These are phyloP conservation scores for Peterozyma xylosa DNA, from an alignment of 805 yeast genomes.

Conservation along the genomic window DNA sequence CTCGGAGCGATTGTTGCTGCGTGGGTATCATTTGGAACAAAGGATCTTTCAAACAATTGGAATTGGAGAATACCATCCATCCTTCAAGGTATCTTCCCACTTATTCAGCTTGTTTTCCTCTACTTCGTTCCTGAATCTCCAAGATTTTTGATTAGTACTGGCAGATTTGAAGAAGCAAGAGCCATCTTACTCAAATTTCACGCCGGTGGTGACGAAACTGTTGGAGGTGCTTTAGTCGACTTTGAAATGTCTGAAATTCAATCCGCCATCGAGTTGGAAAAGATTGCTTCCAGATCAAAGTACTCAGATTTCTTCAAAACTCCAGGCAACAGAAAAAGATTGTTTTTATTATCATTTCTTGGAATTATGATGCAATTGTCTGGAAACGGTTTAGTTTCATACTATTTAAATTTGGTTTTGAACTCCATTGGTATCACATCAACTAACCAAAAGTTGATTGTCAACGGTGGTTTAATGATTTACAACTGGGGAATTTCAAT, in stretches of 20 bases:
- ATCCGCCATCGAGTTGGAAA: slow-evolving; percentile 30
- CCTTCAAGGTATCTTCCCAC: slow-evolving; percentile 41
- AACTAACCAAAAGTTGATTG: slow-evolving; percentile 32
- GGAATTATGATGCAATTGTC: slow-evolving; percentile 30
- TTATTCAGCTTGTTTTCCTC: slow-evolving; percentile 27
- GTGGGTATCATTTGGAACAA: slow-evolving; percentile 37
- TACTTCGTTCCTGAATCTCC: slow-evolving; percentile 38
- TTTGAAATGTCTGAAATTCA: slow-evolving; percentile 29
- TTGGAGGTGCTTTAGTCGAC: slow-evolving; percentile 20
- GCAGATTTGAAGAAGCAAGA: slow-evolving; percentile 27
- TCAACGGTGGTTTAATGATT: slow-evolving; percentile 44
- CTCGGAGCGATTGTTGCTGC: slow-evolving; percentile 39
- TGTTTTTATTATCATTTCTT: slow-evolving; percentile 20
- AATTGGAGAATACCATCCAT: slow-evolving; percentile 51
- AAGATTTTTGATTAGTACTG: slow-evolving; percentile 29
- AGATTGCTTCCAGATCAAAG: slow-evolving; percentile 17
- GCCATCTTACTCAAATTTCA: slow-evolving; percentile 26
- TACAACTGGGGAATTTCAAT: slow-evolving; percentile 32
- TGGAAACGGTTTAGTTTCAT: slow-evolving; percentile 41
- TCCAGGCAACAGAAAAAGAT: slow-evolving; percentile 30
- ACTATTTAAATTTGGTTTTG: slow-evolving; percentile 42
- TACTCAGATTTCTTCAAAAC: slow-evolving; percentile 29
- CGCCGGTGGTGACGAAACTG: slow-evolving; percentile 24
- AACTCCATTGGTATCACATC: slow-evolving; percentile 45
- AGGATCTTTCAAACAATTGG: slow-evolving; percentile 23